phyloP scores from a whole-genome alignment of 2,329 filamentous ascomycete genomes.

The Trichoderma pleuroti region DNA sequence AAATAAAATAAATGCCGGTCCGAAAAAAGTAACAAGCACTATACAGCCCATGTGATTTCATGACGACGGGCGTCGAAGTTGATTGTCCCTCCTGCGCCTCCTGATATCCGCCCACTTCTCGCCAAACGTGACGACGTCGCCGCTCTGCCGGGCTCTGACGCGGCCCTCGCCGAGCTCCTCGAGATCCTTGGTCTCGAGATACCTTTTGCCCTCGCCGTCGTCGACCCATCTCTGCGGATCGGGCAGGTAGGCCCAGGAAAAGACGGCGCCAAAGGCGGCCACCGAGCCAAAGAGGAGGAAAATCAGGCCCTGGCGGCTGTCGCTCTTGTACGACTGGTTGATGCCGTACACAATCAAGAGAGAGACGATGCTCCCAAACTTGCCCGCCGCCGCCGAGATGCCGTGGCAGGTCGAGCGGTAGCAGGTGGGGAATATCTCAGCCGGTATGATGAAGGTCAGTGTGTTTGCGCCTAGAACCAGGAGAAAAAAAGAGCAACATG shows the following conservation, averaged over 20 bases:
- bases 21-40: not conserved
- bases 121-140: constrained; percentile 43
- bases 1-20: not conserved
- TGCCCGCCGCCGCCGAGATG: constrained; percentile 58
- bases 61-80: not conserved
- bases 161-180: constrained; percentile 51
- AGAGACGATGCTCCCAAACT: constrained; percentile 54
- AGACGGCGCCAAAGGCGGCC: constrained; percentile 47
- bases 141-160: constrained; percentile 41
- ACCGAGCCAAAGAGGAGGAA: constrained; percentile 50
- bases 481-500: not conserved
- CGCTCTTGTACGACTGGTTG: constrained; percentile 41
- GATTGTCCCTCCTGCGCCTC: constrained; percentile 31
- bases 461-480: constrained; percentile 51
- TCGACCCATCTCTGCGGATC: constrained; percentile 42
- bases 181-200: constrained; percentile 45
- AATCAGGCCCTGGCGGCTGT: constrained; percentile 46
- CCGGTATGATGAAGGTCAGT: constrained; percentile 61
- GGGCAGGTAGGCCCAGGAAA: constrained; percentile 51
- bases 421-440: constrained; percentile 61
- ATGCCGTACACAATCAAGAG: constrained; percentile 50
- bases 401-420: constrained; percentile 62
- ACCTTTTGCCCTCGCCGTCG: constrained; percentile 34
- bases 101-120: constrained; percentile 42
- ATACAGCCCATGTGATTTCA: not conserved